These are phyloP conservation scores for Arabidopsis lyrata DNA, from an alignment of 441 rosid species.

Conservation along the genomic window DNA sequence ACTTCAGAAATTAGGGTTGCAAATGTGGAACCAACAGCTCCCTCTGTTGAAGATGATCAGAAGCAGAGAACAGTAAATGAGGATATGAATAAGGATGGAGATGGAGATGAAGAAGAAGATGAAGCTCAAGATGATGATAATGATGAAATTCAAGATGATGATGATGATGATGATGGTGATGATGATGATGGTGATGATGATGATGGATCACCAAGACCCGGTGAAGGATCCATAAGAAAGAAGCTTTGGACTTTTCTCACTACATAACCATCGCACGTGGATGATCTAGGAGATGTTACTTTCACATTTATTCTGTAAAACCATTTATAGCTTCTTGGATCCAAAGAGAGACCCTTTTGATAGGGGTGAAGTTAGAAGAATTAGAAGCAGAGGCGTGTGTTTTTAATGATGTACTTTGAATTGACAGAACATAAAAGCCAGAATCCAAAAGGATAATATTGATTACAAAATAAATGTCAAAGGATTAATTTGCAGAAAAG, in stretches of 20 bases:
- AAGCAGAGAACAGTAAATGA: conserved; percentile 32
- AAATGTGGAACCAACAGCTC: conserved; percentile 46
- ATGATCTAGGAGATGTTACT: conserved; percentile 40
- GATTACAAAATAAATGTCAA: conserved; percentile 44
- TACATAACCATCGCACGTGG: conserved; percentile 52
- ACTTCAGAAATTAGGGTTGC: conserved; percentile 43
- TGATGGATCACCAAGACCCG: conserved; percentile 61
- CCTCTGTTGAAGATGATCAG: conserved; percentile 38
- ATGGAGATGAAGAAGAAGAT: conserved; percentile 24
- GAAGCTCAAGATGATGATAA: conserved; percentile 12
- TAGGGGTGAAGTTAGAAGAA: conserved; percentile 30
- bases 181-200: conserved; percentile 53
- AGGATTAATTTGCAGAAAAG: conserved; percentile 30
- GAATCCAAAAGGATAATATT: conserved; percentile 38
- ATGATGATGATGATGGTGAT: conserved; percentile 25
- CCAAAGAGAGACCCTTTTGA: conserved; percentile 35
- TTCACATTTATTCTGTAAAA: conserved; percentile 43
- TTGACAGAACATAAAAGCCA: conserved; percentile 41
- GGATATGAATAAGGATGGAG: conserved; percentile 25
- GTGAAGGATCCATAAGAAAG: conserved; percentile 71
- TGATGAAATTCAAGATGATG: background rate
- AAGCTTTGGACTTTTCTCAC: conserved; percentile 90
- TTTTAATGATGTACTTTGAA: conserved; percentile 38
- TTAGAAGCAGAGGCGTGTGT: conserved; percentile 41
- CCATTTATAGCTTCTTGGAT: conserved; percentile 35